Conservation (phyloP, 192 early-diverging fungal species). For the Coemansia sp. region DNA sequence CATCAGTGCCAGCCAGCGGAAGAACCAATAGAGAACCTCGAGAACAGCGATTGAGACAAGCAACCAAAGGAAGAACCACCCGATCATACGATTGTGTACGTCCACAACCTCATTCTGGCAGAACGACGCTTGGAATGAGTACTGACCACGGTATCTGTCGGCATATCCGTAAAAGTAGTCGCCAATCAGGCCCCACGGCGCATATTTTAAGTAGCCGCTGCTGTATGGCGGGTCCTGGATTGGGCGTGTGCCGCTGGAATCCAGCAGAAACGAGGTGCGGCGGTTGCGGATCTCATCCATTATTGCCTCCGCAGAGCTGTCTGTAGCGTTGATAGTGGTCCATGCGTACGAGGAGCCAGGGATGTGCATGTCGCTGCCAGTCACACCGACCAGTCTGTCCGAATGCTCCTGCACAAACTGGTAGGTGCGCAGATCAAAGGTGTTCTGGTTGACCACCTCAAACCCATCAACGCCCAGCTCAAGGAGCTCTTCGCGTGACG, state of each 20-base stretch:
- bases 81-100: constrained; percentile 46
- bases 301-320: constrained; percentile 53
- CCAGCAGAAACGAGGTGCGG: constrained; percentile 64
- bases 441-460: constrained; percentile 63
- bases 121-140: constrained; percentile 66
- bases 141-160: constrained; percentile 62
- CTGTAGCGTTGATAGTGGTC: constrained; percentile 58
- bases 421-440: constrained; percentile 62
- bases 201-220: constrained; percentile 45
- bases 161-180: constrained; percentile 69
- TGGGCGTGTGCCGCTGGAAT: constrained; percentile 64
- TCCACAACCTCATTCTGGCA: constrained; percentile 59
- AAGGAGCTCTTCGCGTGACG: constrained; percentile 57
- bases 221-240: constrained; percentile 45
- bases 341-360: constrained; percentile 63
- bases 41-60: constrained; percentile 29
- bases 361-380: constrained; percentile 66
- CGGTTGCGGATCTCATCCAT: constrained; percentile 59
- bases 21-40: constrained; percentile 39
- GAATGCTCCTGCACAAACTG: constrained; percentile 46
- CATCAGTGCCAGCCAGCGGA: constrained; percentile 36
- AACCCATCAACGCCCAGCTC: constrained; percentile 73
- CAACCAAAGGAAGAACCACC: constrained; percentile 48
- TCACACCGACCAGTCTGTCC: constrained; percentile 57
- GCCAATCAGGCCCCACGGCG: constrained; percentile 58